Conservation (phyloP, 2,329 filamentous ascomycete species). For the Ophiostoma australiae region DNA sequence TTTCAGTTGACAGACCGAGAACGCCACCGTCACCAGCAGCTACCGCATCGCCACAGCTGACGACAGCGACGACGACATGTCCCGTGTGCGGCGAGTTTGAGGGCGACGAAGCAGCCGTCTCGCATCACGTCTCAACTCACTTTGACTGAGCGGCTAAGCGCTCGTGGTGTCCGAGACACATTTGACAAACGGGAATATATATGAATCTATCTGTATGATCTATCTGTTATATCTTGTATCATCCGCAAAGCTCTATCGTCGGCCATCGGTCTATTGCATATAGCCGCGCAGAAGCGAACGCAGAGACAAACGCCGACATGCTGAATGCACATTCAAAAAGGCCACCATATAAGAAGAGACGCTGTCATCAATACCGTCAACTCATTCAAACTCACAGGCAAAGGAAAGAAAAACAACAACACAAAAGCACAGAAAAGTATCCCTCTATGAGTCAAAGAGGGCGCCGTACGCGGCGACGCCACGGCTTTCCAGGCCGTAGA, state of each 20-base stretch:
- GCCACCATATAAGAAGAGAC: background rate
- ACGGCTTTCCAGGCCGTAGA: conserved; percentile 34
- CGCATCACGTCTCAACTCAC: conserved; percentile 60
- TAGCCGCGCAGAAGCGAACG: background rate
- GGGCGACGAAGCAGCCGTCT: conserved; percentile 63
- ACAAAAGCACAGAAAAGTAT: background rate
- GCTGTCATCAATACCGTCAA: background rate
- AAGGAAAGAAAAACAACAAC: background rate
- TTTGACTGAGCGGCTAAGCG: conserved; percentile 38
- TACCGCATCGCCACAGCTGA: background rate
- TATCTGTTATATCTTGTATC: conserved; percentile 7
- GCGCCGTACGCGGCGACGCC: conserved; percentile 36
- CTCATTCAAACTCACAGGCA: background rate
- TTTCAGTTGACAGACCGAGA: conserved; percentile 18
- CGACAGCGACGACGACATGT: conserved; percentile 40
- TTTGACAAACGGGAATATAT: background rate
- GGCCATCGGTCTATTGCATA: background rate
- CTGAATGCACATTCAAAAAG: background rate
- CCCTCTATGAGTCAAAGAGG: conserved; percentile 31
- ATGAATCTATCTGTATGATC: background rate
- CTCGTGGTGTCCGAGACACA: background rate
- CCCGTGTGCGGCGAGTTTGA: conserved; percentile 63
- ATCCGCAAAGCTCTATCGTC: background rate
- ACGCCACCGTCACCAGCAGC: conserved; percentile 24
- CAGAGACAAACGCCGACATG: background rate